Evolutionary conservation across 2,329 filamentous ascomycete genomes (phyloP), one percentile per base, ranked within the genome.

Genomic region (Dendryphion nanum): DNA sequence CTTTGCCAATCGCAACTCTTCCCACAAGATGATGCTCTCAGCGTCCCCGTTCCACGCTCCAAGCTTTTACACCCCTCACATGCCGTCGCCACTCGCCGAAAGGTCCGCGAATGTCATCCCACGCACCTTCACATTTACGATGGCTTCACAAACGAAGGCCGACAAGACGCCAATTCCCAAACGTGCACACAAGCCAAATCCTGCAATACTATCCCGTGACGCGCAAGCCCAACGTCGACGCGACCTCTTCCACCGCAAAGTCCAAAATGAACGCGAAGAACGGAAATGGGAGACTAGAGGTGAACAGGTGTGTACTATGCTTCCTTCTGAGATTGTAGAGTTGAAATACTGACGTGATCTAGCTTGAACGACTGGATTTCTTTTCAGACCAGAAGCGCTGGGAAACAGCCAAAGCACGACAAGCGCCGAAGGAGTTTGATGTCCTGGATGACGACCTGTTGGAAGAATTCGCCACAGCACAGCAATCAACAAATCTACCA

Each of bases 171-270:
- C 45, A 6, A 43, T 45, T 13, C 35, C 49, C 1, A 55, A 63
- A 33, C 61, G 61, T 32, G 69, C 72, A 12, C 67, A 74, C 37
- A 83, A 83, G 43, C 72, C 75, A 23, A 87, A 85, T 44, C 85
- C 83, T 0, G 53, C 85, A 5, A 66, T 82, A 14, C 76, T 77
- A 47, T 76, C 68, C 43, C 74, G 79, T 35, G 68, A 89, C 57
- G 79, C 78, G 14, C 72, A 73, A 1, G 78, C 81, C 38, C 82
- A 87, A 57, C 72, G 76, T 37, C 71, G 86, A 40, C 72, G 86
- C 32, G 77, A 78, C 20, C 69, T 85, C 39, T 91, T 91, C 52
- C 67, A 91, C 42, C 79, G 81, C 56, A 85, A 69, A 37, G 68
- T 76, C 8, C 57, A 67, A 35, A 65, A 66, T 29, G 56, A 56